A percentile compares a stretch with the other conserved stretches of the same genome.
These are phyloP conservation scores for Trichophyton equinum DNA, from an alignment of 2,329 filamentous ascomycete genomes.

Conservation along the genomic window DNA sequence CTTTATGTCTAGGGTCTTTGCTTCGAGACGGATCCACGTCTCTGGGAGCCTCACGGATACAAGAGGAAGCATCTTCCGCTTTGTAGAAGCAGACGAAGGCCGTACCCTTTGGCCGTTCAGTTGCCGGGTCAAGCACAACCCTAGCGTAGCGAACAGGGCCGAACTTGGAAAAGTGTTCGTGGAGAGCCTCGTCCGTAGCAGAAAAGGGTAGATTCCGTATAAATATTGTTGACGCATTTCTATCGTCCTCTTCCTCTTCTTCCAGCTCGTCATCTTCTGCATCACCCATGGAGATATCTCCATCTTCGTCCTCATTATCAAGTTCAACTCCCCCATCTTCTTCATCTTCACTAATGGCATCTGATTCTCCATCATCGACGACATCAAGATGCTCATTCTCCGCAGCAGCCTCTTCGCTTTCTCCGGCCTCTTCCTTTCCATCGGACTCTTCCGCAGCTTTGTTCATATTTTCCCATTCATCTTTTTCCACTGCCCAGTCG, in stretches of 20 bases:
- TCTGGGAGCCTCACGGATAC: constrained; percentile 62
- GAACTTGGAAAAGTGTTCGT: constrained; percentile 77
- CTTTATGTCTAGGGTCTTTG: constrained; percentile 27
- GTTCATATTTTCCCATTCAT: constrained; percentile 60
- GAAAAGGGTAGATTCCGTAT: constrained; percentile 90
- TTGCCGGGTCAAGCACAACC: constrained; percentile 75
- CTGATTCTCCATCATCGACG: constrained; percentile 25
- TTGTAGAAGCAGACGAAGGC: constrained; percentile 91
- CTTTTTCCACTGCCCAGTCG: constrained; percentile 92
- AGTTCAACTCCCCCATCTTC: constrained; percentile 30
- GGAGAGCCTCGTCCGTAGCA: constrained; percentile 66
- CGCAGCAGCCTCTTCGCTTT: constrained; percentile 40
- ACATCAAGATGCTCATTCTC: constrained; percentile 18
- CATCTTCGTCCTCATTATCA: constrained; percentile 33
- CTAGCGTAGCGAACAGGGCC: constrained; percentile 82
- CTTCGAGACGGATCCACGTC: constrained; percentile 30
- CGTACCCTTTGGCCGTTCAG: constrained; percentile 77
- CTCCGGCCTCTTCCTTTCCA: constrained; percentile 41
- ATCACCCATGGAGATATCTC: constrained; percentile 25
- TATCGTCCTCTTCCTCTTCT: constrained; percentile 35
- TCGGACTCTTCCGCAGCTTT: constrained; percentile 31
- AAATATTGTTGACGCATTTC: constrained; percentile 68
- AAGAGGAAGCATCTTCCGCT: constrained; percentile 59
- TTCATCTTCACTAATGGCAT: constrained; percentile 22
- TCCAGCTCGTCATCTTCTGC: constrained; percentile 35